Percentiles rank a stretch among this genome's conserved stretches.
phyloP scores from a whole-genome alignment of 306 rosid species.

The Arachis hypogaea region DNA sequence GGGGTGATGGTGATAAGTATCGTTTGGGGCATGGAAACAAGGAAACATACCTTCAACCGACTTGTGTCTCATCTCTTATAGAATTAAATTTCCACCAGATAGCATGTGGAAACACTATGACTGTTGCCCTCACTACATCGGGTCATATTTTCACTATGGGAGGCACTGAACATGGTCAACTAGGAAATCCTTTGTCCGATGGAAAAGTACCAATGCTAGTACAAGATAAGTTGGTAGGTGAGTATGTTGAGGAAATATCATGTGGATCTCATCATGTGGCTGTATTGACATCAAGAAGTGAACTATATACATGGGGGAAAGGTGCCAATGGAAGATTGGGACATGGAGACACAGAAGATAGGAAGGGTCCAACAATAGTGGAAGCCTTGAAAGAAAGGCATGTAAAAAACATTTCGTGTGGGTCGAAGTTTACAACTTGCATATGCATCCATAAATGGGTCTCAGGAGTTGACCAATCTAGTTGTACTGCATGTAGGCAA shows the following conservation, averaged over 20 bases:
- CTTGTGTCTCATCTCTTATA: constrained; percentile 83
- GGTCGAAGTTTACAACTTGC: constrained; percentile 86
- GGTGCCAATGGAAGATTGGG: constrained; percentile 96
- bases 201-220: constrained; percentile 79
- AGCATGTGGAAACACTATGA: constrained; percentile 90
- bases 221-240: constrained; percentile 86
- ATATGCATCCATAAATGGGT: constrained; percentile 97
- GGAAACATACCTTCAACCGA: constrained; percentile 85
- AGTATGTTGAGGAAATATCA: constrained; percentile 89
- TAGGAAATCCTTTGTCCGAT: constrained; percentile 73
- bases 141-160: constrained; percentile 96
- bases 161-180: constrained; percentile 68
- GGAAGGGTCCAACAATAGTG: constrained; percentile 72
- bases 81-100: constrained; percentile 87
- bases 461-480: constrained; percentile 93
- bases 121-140: constrained; percentile 82
- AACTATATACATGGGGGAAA: constrained; percentile 91
- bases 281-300: constrained; percentile 91
- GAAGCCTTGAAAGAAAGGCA: constrained; percentile 90
- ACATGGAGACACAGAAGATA: constrained; percentile 76
- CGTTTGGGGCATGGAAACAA: constrained; percentile 91
- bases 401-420: constrained; percentile 85
- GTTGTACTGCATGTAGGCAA: constrained; percentile 91
- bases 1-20: constrained; percentile 96
- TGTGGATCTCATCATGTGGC: constrained; percentile 88